These are phyloP conservation scores for Suillus occidentalis DNA, from an alignment of 768 basidiomycete species.

Conservation along the genomic window DNA sequence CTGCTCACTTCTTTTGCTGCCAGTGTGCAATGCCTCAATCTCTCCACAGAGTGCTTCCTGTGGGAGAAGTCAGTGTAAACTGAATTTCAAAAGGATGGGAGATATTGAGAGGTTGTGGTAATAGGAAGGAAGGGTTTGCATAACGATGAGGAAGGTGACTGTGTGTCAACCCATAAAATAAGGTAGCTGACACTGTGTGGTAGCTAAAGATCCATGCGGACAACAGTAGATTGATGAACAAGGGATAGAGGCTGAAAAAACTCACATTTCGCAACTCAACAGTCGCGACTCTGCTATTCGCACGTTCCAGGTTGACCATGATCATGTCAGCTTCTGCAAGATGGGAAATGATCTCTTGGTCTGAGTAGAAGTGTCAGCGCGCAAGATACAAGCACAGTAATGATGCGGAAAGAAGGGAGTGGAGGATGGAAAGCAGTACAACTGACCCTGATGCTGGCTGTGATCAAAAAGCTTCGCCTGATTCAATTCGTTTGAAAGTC, in stretches of 20 bases:
- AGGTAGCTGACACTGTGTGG: neutral
- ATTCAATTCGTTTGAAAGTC: constrained; percentile 87
- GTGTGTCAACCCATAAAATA: neutral
- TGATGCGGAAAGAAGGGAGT: neutral
- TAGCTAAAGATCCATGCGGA: neutral
- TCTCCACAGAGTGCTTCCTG: constrained; percentile 95
- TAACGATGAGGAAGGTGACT: neutral
- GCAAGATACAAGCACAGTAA: neutral
- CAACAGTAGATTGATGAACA: neutral
- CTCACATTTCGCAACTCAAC: constrained; percentile 91
- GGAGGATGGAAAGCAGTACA: neutral
- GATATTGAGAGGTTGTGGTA: neutral
- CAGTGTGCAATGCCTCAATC: constrained; percentile 86
- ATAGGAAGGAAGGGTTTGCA: neutral
- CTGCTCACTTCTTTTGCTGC: constrained; percentile 69
- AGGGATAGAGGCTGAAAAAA: constrained; percentile 5
- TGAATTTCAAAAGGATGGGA: neutral
- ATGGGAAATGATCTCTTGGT: constrained; percentile 89
- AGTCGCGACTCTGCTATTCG: constrained; percentile 90
- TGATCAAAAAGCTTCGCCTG: constrained; percentile 93
- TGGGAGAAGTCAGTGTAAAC: neutral
- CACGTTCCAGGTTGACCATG: constrained; percentile 88
- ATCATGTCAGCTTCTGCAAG: constrained; percentile 95
- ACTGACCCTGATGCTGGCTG: constrained; percentile 81
- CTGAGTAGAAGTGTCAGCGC: constrained; percentile 36